phyloP scores from a whole-genome alignment of 192 early-diverging fungal species.

The Umbelopsis sp. region DNA sequence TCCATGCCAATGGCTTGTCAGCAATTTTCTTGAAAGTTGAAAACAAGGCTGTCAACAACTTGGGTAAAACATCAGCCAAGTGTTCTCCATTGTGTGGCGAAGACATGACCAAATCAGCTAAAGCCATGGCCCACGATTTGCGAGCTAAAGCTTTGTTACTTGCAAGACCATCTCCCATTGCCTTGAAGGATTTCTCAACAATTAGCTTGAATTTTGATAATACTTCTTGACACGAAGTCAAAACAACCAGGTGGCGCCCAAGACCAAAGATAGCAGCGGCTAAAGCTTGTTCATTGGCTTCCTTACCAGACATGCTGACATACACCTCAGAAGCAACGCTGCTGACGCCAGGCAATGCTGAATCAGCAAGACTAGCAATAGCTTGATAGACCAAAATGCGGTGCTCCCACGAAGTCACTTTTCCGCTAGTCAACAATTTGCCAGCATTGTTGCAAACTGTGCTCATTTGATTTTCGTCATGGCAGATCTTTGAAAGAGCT shows the following conservation, averaged over 20 bases:
- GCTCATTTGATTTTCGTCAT: constrained; percentile 51
- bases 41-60: constrained; percentile 51
- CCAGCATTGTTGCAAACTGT: constrained; percentile 63
- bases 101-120: constrained; percentile 60
- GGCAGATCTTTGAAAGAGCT: constrained; percentile 49
- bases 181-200: constrained; percentile 46
- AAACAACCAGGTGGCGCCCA: constrained; percentile 52
- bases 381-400: constrained; percentile 64
- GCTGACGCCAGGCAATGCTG: constrained; percentile 40
- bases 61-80: constrained; percentile 27
- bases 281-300: constrained; percentile 74
- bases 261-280: constrained; percentile 61
- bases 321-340: constrained; percentile 60
- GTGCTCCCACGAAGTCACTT: constrained; percentile 68
- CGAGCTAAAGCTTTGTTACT: constrained; percentile 63
- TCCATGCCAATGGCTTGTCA: constrained; percentile 56
- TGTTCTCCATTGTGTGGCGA: constrained; percentile 24
- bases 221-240: constrained; percentile 47
- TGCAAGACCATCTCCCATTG: constrained; percentile 55
- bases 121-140: constrained; percentile 64
- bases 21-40: constrained; percentile 57
- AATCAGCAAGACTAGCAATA: constrained; percentile 41
- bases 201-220: constrained; percentile 26
- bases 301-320: constrained; percentile 72
- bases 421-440: constrained; percentile 59